Percentiles rank a stretch among this genome's conserved stretches.
These are phyloP conservation scores for Capsicum baccatum DNA, from an alignment of 257 asterid genomes.

Conservation along the genomic window DNA sequence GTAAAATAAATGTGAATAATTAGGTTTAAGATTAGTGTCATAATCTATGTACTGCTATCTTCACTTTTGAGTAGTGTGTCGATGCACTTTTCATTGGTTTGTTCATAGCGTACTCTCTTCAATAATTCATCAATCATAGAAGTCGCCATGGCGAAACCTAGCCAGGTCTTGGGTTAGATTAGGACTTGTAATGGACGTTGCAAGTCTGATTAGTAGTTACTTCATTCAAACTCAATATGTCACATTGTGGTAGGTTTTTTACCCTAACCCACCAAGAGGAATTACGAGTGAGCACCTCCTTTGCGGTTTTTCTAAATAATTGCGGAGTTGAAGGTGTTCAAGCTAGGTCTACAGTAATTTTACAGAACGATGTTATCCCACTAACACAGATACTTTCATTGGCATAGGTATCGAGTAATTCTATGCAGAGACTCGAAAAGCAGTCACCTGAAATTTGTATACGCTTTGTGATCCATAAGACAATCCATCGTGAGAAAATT, in stretches of 20 bases:
- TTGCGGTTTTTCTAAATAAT: not conserved
- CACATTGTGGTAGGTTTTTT: not conserved
- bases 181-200: not conserved
- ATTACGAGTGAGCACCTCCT: not conserved
- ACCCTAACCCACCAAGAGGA: not conserved
- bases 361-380: no score
- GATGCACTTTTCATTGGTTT: not conserved
- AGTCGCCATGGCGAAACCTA: not conserved
- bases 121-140: not conserved
- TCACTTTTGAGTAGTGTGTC: not conserved
- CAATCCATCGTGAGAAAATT: no score
- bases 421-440: no score
- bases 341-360: no score
- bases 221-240: not conserved
- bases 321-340: no score
- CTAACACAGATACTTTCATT: not conserved
- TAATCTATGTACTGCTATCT: not conserved
- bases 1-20: not conserved
- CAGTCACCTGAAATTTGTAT: not conserved
- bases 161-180: not conserved
- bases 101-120: not conserved
- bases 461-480: not conserved
- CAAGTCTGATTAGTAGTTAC: not conserved
- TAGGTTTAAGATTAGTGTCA: not conserved
- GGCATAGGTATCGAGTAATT: not conserved